These are phyloP conservation scores for Saturnispora besseyi DNA, from an alignment of 805 yeast species.

Conservation along the genomic window DNA sequence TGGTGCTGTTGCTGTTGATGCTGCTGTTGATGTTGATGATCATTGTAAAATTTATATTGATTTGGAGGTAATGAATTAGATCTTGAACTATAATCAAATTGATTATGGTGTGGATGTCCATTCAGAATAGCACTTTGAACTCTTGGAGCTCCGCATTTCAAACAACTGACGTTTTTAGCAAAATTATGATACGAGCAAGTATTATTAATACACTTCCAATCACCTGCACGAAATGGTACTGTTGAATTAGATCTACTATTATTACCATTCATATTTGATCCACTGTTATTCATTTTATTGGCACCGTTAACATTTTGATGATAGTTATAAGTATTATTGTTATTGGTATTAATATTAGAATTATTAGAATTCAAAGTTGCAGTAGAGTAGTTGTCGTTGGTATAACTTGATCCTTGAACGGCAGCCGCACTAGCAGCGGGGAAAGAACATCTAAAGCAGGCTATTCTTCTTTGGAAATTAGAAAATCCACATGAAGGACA, in stretches of 20 bases:
- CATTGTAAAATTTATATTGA: constrained; percentile 3
- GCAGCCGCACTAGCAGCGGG: constrained; percentile 72
- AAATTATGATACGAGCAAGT: constrained; percentile 82
- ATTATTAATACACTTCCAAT: constrained; percentile 84
- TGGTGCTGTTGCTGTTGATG: neutral
- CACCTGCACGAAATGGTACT: constrained; percentile 96
- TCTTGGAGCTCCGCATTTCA: constrained; percentile 80
- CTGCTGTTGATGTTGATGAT: neutral
- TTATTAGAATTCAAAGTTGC: constrained; percentile 12
- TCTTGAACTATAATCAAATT: constrained; percentile 10
- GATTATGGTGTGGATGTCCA: constrained; percentile 24
- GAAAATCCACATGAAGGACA: constrained; percentile 95
- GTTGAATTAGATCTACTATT: constrained; percentile 27
- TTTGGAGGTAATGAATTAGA: constrained; percentile 11
- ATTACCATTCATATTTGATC: constrained; percentile 16
- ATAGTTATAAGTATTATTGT: constrained; percentile 8
- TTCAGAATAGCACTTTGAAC: constrained; percentile 25
- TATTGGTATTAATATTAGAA: constrained; percentile 9
- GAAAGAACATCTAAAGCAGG: constrained; percentile 87
- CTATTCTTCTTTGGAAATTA: constrained; percentile 87
- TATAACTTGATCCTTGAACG: constrained; percentile 51
- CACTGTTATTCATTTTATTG: constrained; percentile 14
- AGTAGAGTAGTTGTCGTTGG: constrained; percentile 12
- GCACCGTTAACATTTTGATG: constrained; percentile 6
- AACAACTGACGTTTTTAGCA: constrained; percentile 80